phyloP scores from a whole-genome alignment of 1,284 basidiomycete species.

The Austroboletus rostrupii region DNA sequence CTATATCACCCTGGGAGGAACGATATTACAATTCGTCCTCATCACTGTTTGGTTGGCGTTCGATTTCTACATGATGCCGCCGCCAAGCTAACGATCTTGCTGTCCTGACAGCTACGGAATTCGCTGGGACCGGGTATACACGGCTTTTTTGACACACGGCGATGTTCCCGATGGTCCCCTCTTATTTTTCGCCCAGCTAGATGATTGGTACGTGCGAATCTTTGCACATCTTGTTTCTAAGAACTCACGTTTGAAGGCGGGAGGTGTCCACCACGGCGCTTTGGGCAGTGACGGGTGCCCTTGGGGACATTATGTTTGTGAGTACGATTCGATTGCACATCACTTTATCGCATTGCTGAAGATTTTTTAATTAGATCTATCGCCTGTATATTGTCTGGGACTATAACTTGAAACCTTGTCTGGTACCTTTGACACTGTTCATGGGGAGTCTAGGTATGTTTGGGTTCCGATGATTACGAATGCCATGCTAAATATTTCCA shows the following conservation, averaged over 20 bases:
- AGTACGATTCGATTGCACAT: background rate
- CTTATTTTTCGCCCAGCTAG: slow-evolving; percentile 2
- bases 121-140: slow-evolving; percentile 10
- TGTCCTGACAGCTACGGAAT: slow-evolving; percentile 1
- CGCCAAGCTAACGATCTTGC: background rate
- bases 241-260: slow-evolving; percentile 1
- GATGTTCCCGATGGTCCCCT: slow-evolving; percentile 3
- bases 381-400: slow-evolving; percentile 10
- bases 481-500: background rate
- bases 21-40: slow-evolving; percentile 8
- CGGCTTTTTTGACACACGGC: slow-evolving; percentile 7
- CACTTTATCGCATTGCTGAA: background rate
- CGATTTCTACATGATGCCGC: too few species aligned
- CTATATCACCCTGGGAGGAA: slow-evolving; percentile 2
- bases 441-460: slow-evolving; percentile 3
- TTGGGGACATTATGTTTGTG: slow-evolving; percentile 12
- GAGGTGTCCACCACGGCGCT: slow-evolving; percentile 7
- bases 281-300: slow-evolving; percentile 6
- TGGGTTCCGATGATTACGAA: background rate
- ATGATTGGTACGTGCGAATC: slow-evolving; percentile 6
- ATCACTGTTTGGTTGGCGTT: slow-evolving; percentile 6
- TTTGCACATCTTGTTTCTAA: too few species aligned
- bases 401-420: slow-evolving; percentile 3
- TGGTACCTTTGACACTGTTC: slow-evolving; percentile 5
- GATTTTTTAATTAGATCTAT: slow-evolving; percentile 6